These are phyloP conservation scores for Nephelium lappaceum DNA, from an alignment of 345 rosid genomes.

Conservation along the genomic window DNA sequence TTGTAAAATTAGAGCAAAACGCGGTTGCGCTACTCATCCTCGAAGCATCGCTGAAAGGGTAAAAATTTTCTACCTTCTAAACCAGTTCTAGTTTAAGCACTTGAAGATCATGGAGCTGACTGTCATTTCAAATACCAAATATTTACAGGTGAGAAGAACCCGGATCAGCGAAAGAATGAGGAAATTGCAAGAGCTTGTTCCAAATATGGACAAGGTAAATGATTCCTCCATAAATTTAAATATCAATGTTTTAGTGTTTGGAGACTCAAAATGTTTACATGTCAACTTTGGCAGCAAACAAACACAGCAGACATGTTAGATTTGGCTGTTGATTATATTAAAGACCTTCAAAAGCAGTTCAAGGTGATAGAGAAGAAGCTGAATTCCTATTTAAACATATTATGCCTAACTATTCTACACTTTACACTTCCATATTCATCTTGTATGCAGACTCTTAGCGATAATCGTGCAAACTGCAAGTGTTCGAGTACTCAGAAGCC, in stretches of 20 bases:
- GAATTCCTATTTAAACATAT: background rate
- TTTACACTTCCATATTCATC: background rate
- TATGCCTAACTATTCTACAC: background rate
- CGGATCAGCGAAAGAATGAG: constrained; percentile 96
- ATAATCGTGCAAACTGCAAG: constrained; percentile 62
- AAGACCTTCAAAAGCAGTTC: constrained; percentile 84
- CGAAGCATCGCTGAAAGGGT: constrained; percentile 99
- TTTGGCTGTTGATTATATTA: constrained; percentile 95
- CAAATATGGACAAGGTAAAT: constrained; percentile 96
- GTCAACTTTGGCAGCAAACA: constrained; percentile 69
- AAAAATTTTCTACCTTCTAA: constrained; percentile 14
- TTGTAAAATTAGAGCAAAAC: constrained; percentile 92
- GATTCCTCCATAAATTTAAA: background rate
- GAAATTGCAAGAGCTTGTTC: constrained; percentile 94
- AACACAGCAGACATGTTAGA: constrained; percentile 96
- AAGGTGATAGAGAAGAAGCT: constrained; percentile 50
- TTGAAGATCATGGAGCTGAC: background rate
- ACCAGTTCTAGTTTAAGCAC: background rate
- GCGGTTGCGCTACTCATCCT: constrained; percentile 99
- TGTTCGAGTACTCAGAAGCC: constrained; percentile 47
- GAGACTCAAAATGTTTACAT: background rate
- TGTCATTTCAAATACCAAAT: background rate
- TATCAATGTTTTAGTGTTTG: background rate
- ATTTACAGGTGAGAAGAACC: constrained; percentile 85
- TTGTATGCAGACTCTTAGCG: constrained; percentile 57